Conservation (phyloP, 1,284 basidiomycete genomes). For the Laetiporus sulphureus region DNA sequence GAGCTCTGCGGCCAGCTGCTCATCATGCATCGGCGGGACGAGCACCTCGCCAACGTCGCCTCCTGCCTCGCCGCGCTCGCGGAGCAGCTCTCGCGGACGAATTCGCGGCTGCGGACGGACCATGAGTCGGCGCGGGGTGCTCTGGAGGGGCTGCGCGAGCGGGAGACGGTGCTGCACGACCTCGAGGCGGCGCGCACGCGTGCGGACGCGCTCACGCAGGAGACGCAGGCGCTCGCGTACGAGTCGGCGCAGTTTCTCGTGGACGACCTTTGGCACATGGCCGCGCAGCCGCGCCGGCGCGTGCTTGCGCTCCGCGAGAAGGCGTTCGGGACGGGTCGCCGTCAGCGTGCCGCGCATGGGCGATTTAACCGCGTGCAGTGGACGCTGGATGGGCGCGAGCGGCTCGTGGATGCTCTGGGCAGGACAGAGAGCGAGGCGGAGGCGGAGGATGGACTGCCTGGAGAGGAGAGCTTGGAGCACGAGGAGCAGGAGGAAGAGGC, state of each 20-base stretch:
- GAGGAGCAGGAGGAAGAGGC: slow-evolving; percentile 39
- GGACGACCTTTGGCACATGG: slow-evolving; percentile 58
- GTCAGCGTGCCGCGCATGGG: slow-evolving; percentile 44
- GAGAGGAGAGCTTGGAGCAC: slow-evolving; percentile 21
- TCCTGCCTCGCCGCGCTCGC: slow-evolving; percentile 45
- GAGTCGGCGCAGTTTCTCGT: slow-evolving; percentile 64
- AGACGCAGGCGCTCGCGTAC: slow-evolving; percentile 62
- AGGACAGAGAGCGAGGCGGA: slow-evolving; percentile 70
- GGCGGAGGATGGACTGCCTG: slow-evolving; percentile 50
- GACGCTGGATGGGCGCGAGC: slow-evolving; percentile 54
- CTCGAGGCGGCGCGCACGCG: slow-evolving; percentile 43
- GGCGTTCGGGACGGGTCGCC: slow-evolving; percentile 44
- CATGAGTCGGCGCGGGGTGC: slow-evolving; percentile 43
- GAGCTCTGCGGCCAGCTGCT: slow-evolving; percentile 69
- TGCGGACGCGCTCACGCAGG: slow-evolving; percentile 49
- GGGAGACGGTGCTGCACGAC: slow-evolving; percentile 38
- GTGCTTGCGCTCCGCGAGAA: slow-evolving; percentile 53
- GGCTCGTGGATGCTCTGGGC: slow-evolving; percentile 58
- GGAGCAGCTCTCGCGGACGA: slow-evolving; percentile 42
- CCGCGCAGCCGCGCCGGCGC: slow-evolving; percentile 52
- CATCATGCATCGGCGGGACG: slow-evolving; percentile 58
- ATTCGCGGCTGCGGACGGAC: slow-evolving; percentile 46
- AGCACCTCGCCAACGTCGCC: slow-evolving; percentile 41
- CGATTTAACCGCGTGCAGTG: slow-evolving; percentile 59
- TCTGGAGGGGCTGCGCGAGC: slow-evolving; percentile 39